phyloP scores from a whole-genome alignment of 2,329 filamentous ascomycete genomes.

The Chaetomiaceae sp. region DNA sequence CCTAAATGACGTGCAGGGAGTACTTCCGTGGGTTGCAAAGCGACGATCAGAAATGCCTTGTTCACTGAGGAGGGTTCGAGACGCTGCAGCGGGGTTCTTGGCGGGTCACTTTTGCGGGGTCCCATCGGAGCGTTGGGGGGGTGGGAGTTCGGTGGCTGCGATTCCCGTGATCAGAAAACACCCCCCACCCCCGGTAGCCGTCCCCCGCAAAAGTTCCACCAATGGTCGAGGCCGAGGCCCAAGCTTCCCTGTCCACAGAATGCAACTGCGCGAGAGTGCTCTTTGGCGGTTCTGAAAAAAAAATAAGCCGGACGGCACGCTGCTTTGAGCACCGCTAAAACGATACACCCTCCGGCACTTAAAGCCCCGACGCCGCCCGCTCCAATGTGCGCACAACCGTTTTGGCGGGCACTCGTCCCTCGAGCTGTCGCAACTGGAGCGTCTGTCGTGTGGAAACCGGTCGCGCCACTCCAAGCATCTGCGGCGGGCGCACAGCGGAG shows the following conservation, averaged over 20 bases:
- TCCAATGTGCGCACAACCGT: slow-evolving; percentile 13
- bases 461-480: slow-evolving; percentile 13
- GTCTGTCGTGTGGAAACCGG: slow-evolving; percentile 9
- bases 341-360: slow-evolving; percentile 5
- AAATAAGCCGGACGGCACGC: slow-evolving; percentile 17
- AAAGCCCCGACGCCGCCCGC: slow-evolving; percentile 11
- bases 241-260: slow-evolving; percentile 12
- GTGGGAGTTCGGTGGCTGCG: neutral
- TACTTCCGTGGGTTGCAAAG: slow-evolving; percentile 6
- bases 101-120: slow-evolving; percentile 12
- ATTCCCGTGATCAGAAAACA: slow-evolving; percentile 6
- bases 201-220: slow-evolving; percentile 25
- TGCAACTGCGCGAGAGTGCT: neutral
- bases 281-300: too few relatives aligned
- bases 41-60: slow-evolving; percentile 9
- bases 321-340: slow-evolving; percentile 1
- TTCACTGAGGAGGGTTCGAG: slow-evolving; percentile 5
- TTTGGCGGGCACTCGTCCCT: slow-evolving; percentile 11
- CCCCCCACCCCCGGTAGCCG: slow-evolving; percentile 1
- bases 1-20: slow-evolving; percentile 4
- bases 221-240: slow-evolving; percentile 16
- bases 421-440: slow-evolving; percentile 6
- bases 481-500: slow-evolving; percentile 2
- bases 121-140: too few relatives aligned
- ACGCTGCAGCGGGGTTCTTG: slow-evolving; percentile 1